These are phyloP conservation scores for Suhomyces bribrorum DNA, from an alignment of 1,139 yeast genomes.

Conservation along the genomic window DNA sequence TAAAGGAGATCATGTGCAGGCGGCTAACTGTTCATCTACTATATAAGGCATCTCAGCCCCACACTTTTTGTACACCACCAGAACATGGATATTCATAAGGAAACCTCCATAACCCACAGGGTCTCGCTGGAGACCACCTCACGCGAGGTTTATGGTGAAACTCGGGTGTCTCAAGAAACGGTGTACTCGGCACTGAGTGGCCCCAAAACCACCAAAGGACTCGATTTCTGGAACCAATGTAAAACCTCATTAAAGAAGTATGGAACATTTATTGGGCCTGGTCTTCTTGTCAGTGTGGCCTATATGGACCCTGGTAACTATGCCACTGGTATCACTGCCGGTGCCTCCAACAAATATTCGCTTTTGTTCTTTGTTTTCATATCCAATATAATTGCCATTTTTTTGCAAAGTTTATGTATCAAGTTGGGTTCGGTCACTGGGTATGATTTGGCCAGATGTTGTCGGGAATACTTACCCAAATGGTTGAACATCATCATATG, in stretches of 20 bases:
- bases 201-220: background rate
- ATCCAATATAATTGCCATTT: constrained; percentile 72
- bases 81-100: background rate
- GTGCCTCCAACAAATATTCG: constrained; percentile 65
- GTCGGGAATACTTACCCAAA: constrained; percentile 60
- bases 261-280: constrained; percentile 71
- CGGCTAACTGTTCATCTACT: background rate
- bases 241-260: constrained; percentile 37
- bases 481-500: constrained; percentile 61
- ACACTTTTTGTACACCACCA: background rate
- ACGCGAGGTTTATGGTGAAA: no score
- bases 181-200: no score
- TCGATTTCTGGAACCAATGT: constrained; percentile 1
- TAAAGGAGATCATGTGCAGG: background rate
- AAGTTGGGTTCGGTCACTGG: constrained; percentile 84
- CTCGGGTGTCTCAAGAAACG: no score
- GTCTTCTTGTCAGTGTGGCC: constrained; percentile 74
- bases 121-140: background rate
- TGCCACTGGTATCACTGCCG: constrained; percentile 77
- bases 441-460: constrained; percentile 68
- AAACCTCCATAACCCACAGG: background rate
- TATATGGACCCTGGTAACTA: constrained; percentile 88
- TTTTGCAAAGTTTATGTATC: constrained; percentile 69
- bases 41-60: background rate
- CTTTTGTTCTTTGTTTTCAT: constrained; percentile 65